phyloP scores from a whole-genome alignment of 2,329 filamentous ascomycete genomes.

The Lecanicillium sp. region DNA sequence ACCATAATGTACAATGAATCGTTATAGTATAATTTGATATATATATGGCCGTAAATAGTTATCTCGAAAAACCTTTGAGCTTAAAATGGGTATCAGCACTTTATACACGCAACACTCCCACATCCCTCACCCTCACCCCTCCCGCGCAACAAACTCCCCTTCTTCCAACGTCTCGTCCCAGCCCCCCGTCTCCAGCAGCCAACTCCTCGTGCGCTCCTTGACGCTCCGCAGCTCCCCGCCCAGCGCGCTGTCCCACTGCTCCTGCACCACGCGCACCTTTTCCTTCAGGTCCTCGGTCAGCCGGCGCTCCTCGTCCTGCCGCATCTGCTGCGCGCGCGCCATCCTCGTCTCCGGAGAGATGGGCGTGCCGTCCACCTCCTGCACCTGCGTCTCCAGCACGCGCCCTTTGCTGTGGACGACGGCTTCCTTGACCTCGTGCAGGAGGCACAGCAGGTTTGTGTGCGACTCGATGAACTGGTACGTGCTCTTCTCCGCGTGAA shows the following conservation, averaged over 20 bases:
- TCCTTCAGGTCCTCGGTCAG: constrained; percentile 87
- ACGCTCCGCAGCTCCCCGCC: constrained; percentile 68
- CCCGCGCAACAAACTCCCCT: constrained; percentile 42
- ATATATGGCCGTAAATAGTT: constrained; percentile 2
- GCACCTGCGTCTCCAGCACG: constrained; percentile 59
- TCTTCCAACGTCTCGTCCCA: constrained; percentile 76
- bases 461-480: constrained; percentile 97
- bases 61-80: constrained; percentile 8
- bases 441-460: constrained; percentile 79
- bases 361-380: constrained; percentile 30
- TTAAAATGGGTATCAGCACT: constrained; percentile 26
- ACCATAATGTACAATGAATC: not conserved
- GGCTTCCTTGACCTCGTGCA: constrained; percentile 84
- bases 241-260: constrained; percentile 85
- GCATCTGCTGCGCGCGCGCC: constrained; percentile 48
- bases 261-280: constrained; percentile 83
- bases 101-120: too few species aligned
- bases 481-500: constrained; percentile 84
- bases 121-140: constrained; percentile 15
- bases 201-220: constrained; percentile 67
- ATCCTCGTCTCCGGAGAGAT: constrained; percentile 29
- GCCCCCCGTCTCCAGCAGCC: constrained; percentile 70
- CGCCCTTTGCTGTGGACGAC: constrained; percentile 64
- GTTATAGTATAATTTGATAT: not conserved
- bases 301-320: constrained; percentile 59